phyloP scores from a whole-genome alignment of 345 rosid genomes.

The Lagerstroemia speciosa region DNA sequence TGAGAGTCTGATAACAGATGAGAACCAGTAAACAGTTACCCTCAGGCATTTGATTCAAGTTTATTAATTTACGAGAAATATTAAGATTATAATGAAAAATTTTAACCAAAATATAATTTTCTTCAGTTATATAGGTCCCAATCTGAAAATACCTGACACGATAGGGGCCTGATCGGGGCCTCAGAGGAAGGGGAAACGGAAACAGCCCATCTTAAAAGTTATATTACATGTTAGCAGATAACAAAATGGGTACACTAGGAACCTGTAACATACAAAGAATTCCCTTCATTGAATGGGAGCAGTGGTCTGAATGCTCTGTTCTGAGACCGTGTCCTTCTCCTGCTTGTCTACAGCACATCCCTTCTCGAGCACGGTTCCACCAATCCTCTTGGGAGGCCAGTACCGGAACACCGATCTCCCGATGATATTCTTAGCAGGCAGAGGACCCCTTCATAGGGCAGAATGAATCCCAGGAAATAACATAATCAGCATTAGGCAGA shows the following conservation, averaged over 20 bases:
- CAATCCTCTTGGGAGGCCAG: constrained; percentile 88
- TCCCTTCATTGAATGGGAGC: constrained; percentile 6
- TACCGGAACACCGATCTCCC: constrained; percentile 87
- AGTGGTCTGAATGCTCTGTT: constrained; percentile 13
- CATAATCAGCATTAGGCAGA: constrained; percentile 2
- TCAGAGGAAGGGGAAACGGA: too few relatives aligned
- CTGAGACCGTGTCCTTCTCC: constrained; percentile 21
- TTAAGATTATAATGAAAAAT: too few relatives aligned
- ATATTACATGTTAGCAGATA: neutral
- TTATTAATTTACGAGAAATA: too few relatives aligned
- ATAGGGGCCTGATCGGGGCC: too few relatives aligned
- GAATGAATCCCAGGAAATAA: neutral
- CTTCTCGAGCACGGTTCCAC: constrained; percentile 49
- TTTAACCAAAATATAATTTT: too few relatives aligned
- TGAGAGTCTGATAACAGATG: too few relatives aligned
- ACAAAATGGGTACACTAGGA: neutral
- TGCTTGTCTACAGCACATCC: constrained; percentile 64
- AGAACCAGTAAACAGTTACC: too few relatives aligned
- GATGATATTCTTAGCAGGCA: constrained; percentile 79
- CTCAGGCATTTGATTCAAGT: too few relatives aligned
- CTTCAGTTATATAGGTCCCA: too few relatives aligned
- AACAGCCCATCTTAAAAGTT: neutral
- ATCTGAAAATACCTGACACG: too few relatives aligned
- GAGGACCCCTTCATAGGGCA: constrained; percentile 58
- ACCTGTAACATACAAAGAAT: neutral